Base-by-base conservation (phyloP, 805 yeast species). In the Zygotorulaspora chibaensis region DNA sequence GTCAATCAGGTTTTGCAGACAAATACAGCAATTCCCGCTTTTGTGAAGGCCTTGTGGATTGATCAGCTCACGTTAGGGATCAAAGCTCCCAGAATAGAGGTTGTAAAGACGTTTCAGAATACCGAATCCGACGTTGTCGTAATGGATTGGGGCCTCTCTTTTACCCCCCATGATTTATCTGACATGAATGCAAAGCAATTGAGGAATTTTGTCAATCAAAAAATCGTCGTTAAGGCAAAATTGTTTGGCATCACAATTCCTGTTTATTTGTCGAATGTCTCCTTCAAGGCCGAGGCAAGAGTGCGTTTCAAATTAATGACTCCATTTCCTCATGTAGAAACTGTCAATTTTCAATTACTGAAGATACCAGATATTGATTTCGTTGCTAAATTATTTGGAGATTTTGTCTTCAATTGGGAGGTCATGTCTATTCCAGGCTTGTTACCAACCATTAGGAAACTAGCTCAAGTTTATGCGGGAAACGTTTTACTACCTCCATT, bases 81-180 rank as follows among this genome's bases (percentile, higher is more conserved):
- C 5, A 93, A 93, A 69, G 96, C 99, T 8, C 96, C 96, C 28
- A 79, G 99, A 65, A 75, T 93, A 49, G 97, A 93, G 61, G 74
- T 75, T 52, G 97, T 91, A 15, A 87, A 93, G 62, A 87, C 97
- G 2, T 79, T 89, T 59, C 86, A 83, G 40, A 87, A 91, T 52
- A 91, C 97, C n/a, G 83, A 80, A 26, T 85, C 84, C 51, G 96
- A 91, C 61, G 84, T 93, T 42, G 95, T 91, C 9, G 96, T 95
- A 43, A 93, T 93, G 96, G 99, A 93, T 67, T 91, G 97, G 97
- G 84, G 82, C 35, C 77, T 85, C 36, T 86, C 96, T 1, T 87
- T 90, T 71, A 84, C 87, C 23, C 99, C 99, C n/a, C 88, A 87
- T 66, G 85, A 89, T 33, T 67, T 80, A 40, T 84, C 84, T 35